Conservation (phyloP, 2,329 filamentous ascomycete genomes). For the Alternaria solani region DNA sequence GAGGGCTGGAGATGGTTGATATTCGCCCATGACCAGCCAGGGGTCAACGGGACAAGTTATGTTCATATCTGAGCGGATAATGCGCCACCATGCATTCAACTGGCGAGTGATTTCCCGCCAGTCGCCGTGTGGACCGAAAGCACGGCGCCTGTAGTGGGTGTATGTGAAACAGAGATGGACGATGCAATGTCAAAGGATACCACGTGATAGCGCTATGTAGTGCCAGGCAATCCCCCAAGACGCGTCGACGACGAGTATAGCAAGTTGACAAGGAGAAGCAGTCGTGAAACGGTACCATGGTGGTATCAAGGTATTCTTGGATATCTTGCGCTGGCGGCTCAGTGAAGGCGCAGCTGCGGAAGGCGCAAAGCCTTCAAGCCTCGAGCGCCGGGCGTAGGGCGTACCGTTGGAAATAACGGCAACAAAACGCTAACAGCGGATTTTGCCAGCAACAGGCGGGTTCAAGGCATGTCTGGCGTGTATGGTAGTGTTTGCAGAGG, state of each 20-base stretch:
- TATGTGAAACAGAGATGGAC: too few species aligned
- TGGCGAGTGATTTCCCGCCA: too few species aligned
- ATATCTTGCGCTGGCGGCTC: constrained; percentile 13
- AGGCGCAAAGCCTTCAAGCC: constrained; percentile 18
- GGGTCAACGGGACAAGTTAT: constrained; percentile 3
- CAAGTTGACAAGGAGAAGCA: not conserved
- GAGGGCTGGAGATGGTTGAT: not conserved
- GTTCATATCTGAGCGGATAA: not conserved
- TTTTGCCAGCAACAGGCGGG: constrained; percentile 5
- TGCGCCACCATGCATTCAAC: not conserved
- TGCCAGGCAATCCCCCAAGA: not conserved
- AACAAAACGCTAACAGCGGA: constrained; percentile 9
- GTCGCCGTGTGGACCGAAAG: too few species aligned
- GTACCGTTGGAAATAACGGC: constrained; percentile 18
- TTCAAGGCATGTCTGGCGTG: constrained; percentile 5
- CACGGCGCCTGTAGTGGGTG: too few species aligned
- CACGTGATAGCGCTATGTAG: not conserved
- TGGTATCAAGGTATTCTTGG: not conserved
- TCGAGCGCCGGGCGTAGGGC: constrained; percentile 29
- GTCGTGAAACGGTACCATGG: not conserved
- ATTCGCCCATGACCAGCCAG: not conserved
- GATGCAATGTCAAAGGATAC: not conserved
- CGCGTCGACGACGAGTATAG: not conserved
- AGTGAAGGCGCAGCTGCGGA: constrained; percentile 30
- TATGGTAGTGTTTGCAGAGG: constrained; percentile 13